A percentile compares a stretch with the other conserved stretches of the same genome.
These are phyloP conservation scores for Trypanosoma platydactyli DNA, from an alignment of 208 protist genomes.

Conservation along the genomic window DNA sequence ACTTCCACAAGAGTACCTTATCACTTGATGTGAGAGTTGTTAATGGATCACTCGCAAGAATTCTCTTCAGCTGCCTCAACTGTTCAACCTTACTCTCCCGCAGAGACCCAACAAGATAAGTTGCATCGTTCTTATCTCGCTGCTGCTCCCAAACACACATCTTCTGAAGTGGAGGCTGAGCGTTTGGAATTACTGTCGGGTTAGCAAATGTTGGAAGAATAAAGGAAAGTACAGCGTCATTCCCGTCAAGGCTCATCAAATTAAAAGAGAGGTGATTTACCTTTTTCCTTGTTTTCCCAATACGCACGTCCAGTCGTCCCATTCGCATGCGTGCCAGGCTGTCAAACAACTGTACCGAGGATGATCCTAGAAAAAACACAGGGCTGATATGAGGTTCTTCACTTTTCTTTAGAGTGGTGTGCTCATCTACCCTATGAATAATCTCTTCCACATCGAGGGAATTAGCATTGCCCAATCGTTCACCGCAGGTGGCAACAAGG, in stretches of 20 bases:
- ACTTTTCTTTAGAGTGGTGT: slow-evolving; percentile 27
- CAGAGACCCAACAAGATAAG: slow-evolving; percentile 29
- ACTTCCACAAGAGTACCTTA: slow-evolving; percentile 71
- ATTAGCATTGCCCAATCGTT: slow-evolving; percentile 27
- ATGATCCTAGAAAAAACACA: slow-evolving; percentile 48
- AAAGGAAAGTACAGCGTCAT: slow-evolving; percentile 34
- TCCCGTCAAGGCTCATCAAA: slow-evolving; percentile 36
- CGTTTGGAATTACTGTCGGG: slow-evolving; percentile 53
- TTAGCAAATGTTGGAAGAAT: slow-evolving; percentile 51
- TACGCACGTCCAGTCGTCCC: slow-evolving; percentile 28
- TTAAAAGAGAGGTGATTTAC: slow-evolving; percentile 46
- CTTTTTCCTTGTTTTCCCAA: slow-evolving; percentile 43
- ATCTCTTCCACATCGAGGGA: slow-evolving; percentile 31
- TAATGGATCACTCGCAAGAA: slow-evolving; percentile 65
- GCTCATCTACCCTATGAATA: slow-evolving; percentile 35
- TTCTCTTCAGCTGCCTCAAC: slow-evolving; percentile 51
- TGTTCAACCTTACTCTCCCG: slow-evolving; percentile 50
- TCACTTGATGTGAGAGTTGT: slow-evolving; percentile 51
- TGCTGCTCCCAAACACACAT: slow-evolving; percentile 25
- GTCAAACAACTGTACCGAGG: slow-evolving; percentile 56
- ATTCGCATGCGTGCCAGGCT: slow-evolving; percentile 42
- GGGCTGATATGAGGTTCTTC: slow-evolving; percentile 33
- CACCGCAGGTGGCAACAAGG: slow-evolving; percentile 34
- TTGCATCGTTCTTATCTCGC: slow-evolving; percentile 18
- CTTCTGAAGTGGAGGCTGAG: slow-evolving; percentile 35